phyloP scores from a whole-genome alignment of 2,329 filamentous ascomycete species.

The Aspergillus texensis region DNA sequence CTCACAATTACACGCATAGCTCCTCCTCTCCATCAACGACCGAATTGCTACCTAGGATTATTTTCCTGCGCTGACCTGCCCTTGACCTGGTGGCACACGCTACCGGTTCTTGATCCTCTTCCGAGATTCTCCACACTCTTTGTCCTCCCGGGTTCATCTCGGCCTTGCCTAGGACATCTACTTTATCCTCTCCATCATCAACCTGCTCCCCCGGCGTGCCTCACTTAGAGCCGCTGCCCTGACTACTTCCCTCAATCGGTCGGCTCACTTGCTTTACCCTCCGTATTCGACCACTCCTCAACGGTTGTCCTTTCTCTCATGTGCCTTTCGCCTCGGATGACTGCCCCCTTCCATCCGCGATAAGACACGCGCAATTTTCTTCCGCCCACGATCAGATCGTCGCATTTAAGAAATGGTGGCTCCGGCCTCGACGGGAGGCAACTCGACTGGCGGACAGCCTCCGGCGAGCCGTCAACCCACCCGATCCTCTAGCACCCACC shows the following conservation, averaged over 20 bases:
- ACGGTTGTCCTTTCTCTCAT: conserved; percentile 28
- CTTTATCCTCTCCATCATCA: conserved; percentile 20
- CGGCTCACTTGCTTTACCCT: conserved; percentile 4
- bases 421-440: conserved; percentile 46
- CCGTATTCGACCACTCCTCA: conserved; percentile 9
- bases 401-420: conserved; percentile 45
- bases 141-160: conserved; percentile 27
- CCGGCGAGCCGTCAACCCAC: conserved; percentile 37
- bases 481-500: conserved; percentile 46
- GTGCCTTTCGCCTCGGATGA: conserved; percentile 37
- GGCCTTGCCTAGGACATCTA: conserved; percentile 24
- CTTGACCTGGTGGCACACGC: conserved; percentile 10
- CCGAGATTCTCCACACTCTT: conserved; percentile 29
- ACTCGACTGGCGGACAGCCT: conserved; percentile 36
- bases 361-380: conserved; percentile 29
- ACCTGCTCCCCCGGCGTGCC: conserved; percentile 17
- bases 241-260: not conserved
- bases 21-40: conserved; percentile 2
- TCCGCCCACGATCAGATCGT: conserved; percentile 16
- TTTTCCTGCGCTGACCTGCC: conserved; percentile 9
- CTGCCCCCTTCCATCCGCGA: conserved; percentile 30
- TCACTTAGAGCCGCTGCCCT: not conserved
- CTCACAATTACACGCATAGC: conserved; percentile 5
- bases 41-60: conserved; percentile 8
- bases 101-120: conserved; percentile 21